phyloP scores from a whole-genome alignment of 495 filamentous ascomycete species.

The Aspergillus saccharolyticus region DNA sequence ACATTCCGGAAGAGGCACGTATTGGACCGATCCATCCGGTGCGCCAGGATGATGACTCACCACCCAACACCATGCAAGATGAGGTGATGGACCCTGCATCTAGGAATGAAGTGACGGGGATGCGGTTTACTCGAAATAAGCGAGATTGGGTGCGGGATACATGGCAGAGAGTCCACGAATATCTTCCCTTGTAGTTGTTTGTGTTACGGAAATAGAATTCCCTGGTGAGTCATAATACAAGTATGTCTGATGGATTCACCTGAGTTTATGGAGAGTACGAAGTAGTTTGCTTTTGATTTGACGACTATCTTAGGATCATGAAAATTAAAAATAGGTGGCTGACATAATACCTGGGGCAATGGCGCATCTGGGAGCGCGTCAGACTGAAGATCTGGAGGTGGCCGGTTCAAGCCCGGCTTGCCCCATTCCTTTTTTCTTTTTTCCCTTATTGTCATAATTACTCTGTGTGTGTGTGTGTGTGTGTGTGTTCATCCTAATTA shows the following conservation, averaged over 20 bases:
- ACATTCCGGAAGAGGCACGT: constrained; percentile 29
- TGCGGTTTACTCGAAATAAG: constrained; percentile 21
- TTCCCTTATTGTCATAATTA: no score
- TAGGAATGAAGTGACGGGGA: constrained; percentile 16
- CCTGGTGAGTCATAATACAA: no score
- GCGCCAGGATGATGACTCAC: constrained; percentile 18
- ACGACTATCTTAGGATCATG: no score
- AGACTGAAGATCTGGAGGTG: neutral
- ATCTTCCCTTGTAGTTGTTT: constrained; percentile 6
- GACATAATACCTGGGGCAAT: neutral
- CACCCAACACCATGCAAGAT: constrained; percentile 13
- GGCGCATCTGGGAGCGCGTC: neutral
- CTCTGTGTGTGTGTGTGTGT: no score
- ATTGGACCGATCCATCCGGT: constrained; percentile 23
- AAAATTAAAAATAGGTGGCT: no score
- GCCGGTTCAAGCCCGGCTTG: neutral
- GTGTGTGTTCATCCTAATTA: no score
- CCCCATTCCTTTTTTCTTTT: neutral
- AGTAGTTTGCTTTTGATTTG: no score
- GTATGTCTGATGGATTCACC: no score
- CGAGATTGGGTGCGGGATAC: constrained; percentile 11
- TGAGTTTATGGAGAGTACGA: no score
- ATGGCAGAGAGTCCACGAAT: constrained; percentile 19
- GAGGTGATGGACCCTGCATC: constrained; percentile 17
- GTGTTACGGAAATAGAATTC: no score